phyloP scores from a whole-genome alignment of 345 rosid species.

The Psidium friedrichsthalianum region DNA sequence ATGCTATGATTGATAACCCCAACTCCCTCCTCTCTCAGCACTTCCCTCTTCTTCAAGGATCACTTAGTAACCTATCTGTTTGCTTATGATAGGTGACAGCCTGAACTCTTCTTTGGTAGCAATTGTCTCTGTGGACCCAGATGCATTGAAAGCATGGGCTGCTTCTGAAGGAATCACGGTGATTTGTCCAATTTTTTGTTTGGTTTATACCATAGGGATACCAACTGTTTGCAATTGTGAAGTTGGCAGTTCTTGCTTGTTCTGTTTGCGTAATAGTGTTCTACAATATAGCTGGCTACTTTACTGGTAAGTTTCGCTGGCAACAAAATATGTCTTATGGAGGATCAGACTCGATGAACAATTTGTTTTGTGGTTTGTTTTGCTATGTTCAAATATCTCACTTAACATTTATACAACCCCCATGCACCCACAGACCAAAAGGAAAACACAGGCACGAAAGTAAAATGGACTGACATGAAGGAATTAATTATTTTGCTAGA shows the following conservation, averaged over 20 bases:
- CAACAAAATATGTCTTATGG: neutral
- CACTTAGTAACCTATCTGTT: constrained; percentile 1
- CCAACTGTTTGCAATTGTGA: neutral
- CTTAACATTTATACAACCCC: neutral
- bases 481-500: neutral
- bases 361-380: neutral
- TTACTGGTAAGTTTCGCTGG: neutral
- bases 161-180: constrained; percentile 83
- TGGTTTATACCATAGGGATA: neutral
- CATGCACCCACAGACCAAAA: neutral
- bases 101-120: constrained; percentile 82
- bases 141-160: constrained; percentile 74
- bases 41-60: neutral
- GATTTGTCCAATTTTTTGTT: neutral
- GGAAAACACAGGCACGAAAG: neutral
- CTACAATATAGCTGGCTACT: neutral
- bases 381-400: neutral
- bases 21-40: neutral
- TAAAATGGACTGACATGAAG: neutral
- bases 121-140: constrained; percentile 75
- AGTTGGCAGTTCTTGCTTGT: neutral
- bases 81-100: constrained; percentile 69
- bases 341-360: neutral
- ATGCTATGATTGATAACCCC: neutral
- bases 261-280: neutral